Evolutionary conservation across 192 early-diverging fungal genomes (phyloP), one percentile per base, ranked within the genome.

Genomic region (Podila epigama): DNA sequence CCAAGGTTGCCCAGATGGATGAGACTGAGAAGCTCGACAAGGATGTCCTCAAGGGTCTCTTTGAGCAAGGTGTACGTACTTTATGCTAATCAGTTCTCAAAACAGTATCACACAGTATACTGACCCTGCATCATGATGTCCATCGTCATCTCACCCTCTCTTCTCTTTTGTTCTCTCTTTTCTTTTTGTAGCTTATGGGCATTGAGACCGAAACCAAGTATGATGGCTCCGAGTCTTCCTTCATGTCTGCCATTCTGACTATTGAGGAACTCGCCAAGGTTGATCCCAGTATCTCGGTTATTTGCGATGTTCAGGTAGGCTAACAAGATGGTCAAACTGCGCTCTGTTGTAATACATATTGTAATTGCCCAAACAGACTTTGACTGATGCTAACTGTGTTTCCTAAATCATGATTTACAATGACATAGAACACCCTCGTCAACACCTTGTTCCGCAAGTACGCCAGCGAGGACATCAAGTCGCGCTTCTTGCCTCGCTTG

Each of bases 211-310:
- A 89, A 0, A 58, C 82, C 22, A 92, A 97, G 25, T 86, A 87
- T n/a, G 92, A 90, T 66, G 97, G 97, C 51, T 81, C 93, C 48
- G 89, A 90, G 33, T 86, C 91, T 5, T 94, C 93, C 0, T 95
- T 96, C 75, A 88, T 88, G 34, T 91, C 93, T 22, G 95, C 92
- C 31, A 92, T 96, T 41, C 70, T 95, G 32, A 92, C 88, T 25
- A 87, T 98, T 64, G 96, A 98, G 60, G 95, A 98, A 79, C 88
- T 97, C 40, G 94, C 97, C 81, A 96, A 95, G 84, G 85, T 98
- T 34, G 97, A 99, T 79, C 93, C 97, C 6, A 94, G 96, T 27
- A 84, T 99, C 65, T 88, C 87, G 70, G 95, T 95, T 16, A 67
- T 93, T 59, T 96, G 95, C 75, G 97, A 99, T 84, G 96, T 98